Percentiles rank a stretch among this genome's conserved stretches.
Evolutionary conservation across 495 filamentous ascomycete species (phyloP).

Genomic region (Penicillium herquei): DNA sequence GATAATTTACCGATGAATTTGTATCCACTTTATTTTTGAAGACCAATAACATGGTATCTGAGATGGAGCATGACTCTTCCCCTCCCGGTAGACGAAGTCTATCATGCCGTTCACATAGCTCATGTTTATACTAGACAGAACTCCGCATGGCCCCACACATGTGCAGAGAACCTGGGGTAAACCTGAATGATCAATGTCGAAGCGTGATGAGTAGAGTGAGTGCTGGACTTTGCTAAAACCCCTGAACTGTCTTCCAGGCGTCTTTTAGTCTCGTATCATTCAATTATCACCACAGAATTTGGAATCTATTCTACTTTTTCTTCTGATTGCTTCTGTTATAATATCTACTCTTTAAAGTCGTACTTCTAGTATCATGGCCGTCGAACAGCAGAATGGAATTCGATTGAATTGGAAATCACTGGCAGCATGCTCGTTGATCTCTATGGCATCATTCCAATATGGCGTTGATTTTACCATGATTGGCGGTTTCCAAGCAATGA

Average conservation of each 20-base stretch:
- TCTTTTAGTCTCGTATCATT: too few relatives aligned
- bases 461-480: slow-evolving; percentile 62
- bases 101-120: slow-evolving; percentile 1
- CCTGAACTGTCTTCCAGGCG: background rate
- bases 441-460: slow-evolving; percentile 56
- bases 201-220: background rate
- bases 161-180: slow-evolving; percentile 5
- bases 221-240: background rate
- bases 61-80: slow-evolving; percentile 2
- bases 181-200: background rate
- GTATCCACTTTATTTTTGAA: background rate
- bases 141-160: slow-evolving; percentile 17
- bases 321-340: background rate
- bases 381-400: slow-evolving; percentile 15
- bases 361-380: slow-evolving; percentile 4
- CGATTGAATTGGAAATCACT: slow-evolving; percentile 22
- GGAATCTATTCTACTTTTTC: background rate
- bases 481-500: slow-evolving; percentile 61
- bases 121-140: background rate
- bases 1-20: background rate
- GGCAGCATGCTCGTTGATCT: slow-evolving; percentile 18
- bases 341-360: background rate
- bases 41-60: background rate
- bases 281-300: background rate
- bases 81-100: slow-evolving; percentile 3